Evolutionary conservation across 2,329 filamentous ascomycete species (phyloP), one percentile per base, ranked within the genome.

Genomic region (Pseudogymnoascus sp.): DNA sequence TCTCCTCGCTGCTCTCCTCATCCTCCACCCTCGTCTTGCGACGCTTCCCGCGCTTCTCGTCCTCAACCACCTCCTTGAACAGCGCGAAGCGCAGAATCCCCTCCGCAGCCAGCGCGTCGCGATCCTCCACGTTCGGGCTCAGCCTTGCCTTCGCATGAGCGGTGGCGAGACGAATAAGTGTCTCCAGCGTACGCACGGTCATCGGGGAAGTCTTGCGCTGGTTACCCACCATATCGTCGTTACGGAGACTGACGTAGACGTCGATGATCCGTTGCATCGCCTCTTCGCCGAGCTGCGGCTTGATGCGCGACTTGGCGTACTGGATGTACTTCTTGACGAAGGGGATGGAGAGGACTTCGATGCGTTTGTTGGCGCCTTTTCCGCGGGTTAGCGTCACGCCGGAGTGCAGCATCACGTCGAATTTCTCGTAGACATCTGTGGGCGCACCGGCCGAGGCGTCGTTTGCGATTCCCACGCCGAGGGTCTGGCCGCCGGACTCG

Each of bases 281-380:
- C 50, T 91, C 91, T 72, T 95, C 91, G 0, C 93, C 96, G 66
- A 99, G 80, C 42, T 96, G 80, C 0, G 95, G 95, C 82, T 92
- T 96, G 72, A 96, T 84, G 72, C 95, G 82, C 37, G 85, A 89
- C 79, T 99, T 99, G 67, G 95, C 92, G 75, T 99, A 99, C 74
- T 99, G 95, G 53, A 99, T 96, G 76, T 97, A 99, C 78, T 99
- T 99, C 80, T 99, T 99, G 81, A 99, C 92, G 77, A 99, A 99
- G 0, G 93, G 90, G 65, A 99, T 97, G 77, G 90, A 96, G 62
- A 99, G 80, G 13, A 99, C 90, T 74, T 97, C 92, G 4, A 90
- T 85, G 67, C 89, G 88, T 75, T 90, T 89, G 69, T 85, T 86
- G 26, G 87, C 79, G 10, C 90, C 90, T 40, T 91, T 85, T 8